Evolutionary conservation across 2,329 filamentous ascomycete genomes (phyloP).

Genomic region (Colletotrichum tabaci): DNA sequence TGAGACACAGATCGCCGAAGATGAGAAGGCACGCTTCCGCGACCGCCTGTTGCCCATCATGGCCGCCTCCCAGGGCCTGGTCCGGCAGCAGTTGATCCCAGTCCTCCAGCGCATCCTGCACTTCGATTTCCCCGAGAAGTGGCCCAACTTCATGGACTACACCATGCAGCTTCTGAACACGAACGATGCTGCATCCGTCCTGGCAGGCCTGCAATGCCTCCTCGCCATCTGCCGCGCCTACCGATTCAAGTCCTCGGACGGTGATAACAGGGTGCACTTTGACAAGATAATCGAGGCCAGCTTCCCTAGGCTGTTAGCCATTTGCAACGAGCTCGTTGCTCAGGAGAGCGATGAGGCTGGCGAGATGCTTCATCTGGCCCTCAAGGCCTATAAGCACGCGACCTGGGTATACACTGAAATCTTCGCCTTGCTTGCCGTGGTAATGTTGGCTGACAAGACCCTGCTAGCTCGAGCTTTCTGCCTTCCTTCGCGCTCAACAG

Average conservation of each 20-base stretch:
- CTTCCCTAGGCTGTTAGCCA: slow-evolving; percentile 88
- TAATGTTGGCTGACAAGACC: slow-evolving; percentile 49
- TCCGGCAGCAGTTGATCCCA: slow-evolving; percentile 94
- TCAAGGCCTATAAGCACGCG: slow-evolving; percentile 98
- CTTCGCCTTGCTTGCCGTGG: slow-evolving; percentile 4
- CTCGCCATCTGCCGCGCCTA: slow-evolving; percentile 96
- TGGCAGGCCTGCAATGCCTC: slow-evolving; percentile 93
- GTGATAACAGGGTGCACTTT: slow-evolving; percentile 84
- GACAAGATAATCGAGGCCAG: slow-evolving; percentile 94
- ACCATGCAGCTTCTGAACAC: slow-evolving; percentile 90
- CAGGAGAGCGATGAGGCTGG: slow-evolving; percentile 95
- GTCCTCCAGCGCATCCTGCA: slow-evolving; percentile 96
- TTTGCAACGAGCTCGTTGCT: slow-evolving; percentile 90
- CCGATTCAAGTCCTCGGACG: slow-evolving; percentile 88
- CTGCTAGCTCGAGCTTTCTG: slow-evolving; percentile 85
- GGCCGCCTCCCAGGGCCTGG: slow-evolving; percentile 82
- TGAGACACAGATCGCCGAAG: slow-evolving; percentile 84
- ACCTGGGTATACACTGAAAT: slow-evolving; percentile 77
- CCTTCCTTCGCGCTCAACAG: slow-evolving; percentile 82
- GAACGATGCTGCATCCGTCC: slow-evolving; percentile 88
- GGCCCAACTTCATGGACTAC: slow-evolving; percentile 95
- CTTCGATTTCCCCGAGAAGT: slow-evolving; percentile 93
- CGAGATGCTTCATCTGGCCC: slow-evolving; percentile 94
- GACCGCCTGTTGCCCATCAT: slow-evolving; percentile 91
- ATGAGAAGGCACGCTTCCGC: slow-evolving; percentile 89